A percentile compares a stretch with the other conserved stretches of the same genome.
Evolutionary conservation across 1,284 basidiomycete species (phyloP).

Genomic region (Ceratobasidium sp.): DNA sequence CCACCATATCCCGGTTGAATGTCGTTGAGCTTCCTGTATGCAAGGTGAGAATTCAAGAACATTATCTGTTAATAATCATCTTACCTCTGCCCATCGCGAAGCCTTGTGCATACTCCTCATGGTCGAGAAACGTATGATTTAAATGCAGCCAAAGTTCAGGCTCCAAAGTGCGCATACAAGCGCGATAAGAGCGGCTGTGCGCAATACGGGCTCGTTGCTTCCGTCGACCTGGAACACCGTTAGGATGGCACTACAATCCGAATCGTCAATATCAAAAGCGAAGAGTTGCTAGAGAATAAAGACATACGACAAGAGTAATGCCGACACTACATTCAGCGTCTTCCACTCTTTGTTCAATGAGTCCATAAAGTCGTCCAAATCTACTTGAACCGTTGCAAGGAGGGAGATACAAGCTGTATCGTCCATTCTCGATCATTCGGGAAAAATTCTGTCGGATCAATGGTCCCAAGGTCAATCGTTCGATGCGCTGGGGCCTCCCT

Average conservation of each 20-base stretch:
- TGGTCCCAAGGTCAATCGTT: background rate
- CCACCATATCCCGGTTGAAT: conserved; percentile 72
- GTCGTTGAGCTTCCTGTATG: conserved; percentile 69
- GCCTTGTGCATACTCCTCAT: conserved; percentile 81
- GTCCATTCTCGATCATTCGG: conserved; percentile 39
- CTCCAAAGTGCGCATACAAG: conserved; percentile 75
- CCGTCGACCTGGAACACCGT: conserved; percentile 75
- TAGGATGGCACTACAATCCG: conserved; percentile 64
- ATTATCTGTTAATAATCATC: conserved; percentile 39
- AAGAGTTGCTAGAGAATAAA: background rate
- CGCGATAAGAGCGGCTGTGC: conserved; percentile 70
- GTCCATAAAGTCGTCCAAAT: conserved; percentile 75
- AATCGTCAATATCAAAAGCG: background rate
- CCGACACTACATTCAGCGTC: conserved; percentile 76
- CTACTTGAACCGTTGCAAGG: conserved; percentile 58
- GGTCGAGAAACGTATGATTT: conserved; percentile 77
- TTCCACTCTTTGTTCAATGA: conserved; percentile 76
- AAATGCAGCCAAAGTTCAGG: conserved; percentile 76
- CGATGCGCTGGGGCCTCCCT: background rate
- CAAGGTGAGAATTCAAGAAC: background rate
- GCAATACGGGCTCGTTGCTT: conserved; percentile 66
- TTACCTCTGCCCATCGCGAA: conserved; percentile 75
- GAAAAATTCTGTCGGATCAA: conserved; percentile 30
- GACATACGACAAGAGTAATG: conserved; percentile 70
- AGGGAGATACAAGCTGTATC: conserved; percentile 39